These are phyloP conservation scores for Silene latifolia DNA, from an alignment of 148 eudicot genomes.

Conservation along the genomic window DNA sequence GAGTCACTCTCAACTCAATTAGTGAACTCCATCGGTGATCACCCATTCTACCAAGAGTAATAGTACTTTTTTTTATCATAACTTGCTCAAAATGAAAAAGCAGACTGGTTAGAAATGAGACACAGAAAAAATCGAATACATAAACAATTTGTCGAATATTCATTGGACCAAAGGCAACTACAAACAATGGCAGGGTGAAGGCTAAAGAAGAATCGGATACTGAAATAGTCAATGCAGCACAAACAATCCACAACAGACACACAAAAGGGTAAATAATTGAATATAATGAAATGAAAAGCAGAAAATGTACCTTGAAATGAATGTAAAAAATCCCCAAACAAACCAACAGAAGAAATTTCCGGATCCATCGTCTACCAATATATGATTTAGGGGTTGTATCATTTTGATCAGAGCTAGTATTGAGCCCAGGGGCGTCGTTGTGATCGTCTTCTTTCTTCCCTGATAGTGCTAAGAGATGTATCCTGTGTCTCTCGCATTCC, in stretches of 20 bases:
- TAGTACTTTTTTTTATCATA: too few species aligned
- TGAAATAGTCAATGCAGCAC: background rate
- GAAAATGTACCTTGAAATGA: constrained; percentile 65
- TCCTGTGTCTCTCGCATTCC: constrained; percentile 57
- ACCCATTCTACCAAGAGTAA: too few species aligned
- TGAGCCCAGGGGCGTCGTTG: constrained; percentile 15
- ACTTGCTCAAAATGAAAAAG: too few species aligned
- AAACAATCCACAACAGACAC: background rate
- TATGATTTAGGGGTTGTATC: constrained; percentile 14
- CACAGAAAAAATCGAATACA: too few species aligned
- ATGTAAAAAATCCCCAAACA: constrained; percentile 59
- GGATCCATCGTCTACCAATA: constrained; percentile 43
- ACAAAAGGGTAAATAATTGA: background rate
- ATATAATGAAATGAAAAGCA: background rate
- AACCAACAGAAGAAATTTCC: constrained; percentile 49
- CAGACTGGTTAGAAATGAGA: too few species aligned
- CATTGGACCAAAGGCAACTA: too few species aligned
- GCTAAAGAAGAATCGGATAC: too few species aligned
- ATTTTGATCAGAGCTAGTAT: constrained; percentile 5
- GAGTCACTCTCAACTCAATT: too few species aligned
- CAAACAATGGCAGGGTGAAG: too few species aligned
- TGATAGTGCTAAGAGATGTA: constrained; percentile 42
- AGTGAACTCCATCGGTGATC: too few species aligned
- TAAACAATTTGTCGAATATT: too few species aligned
- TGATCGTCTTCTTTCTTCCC: constrained; percentile 75